phyloP scores from a whole-genome alignment of 441 rosid species.

The Capsella rubella region DNA sequence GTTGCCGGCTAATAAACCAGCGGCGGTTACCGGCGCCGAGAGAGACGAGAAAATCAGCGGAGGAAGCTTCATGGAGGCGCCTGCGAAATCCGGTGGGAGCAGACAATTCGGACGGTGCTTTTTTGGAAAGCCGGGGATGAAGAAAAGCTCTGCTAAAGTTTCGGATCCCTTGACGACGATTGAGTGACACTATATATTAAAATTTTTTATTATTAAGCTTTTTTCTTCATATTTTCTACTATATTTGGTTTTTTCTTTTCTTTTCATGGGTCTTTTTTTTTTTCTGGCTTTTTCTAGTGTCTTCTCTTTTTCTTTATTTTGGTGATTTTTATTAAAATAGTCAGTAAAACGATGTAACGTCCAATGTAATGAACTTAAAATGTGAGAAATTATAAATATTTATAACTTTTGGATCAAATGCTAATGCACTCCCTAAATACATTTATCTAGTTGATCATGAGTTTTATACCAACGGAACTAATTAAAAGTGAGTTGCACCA shows the following conservation, averaged over 20 bases:
- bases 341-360: constrained; percentile 24
- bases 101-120: constrained; percentile 42
- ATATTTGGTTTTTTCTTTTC: not conserved
- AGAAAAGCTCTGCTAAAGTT: constrained; percentile 48
- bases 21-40: not conserved
- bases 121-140: constrained; percentile 27
- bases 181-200: constrained; percentile 2
- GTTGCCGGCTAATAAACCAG: constrained; percentile 26
- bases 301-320: constrained; percentile 11
- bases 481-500: no score
- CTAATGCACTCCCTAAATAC: no score
- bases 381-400: constrained; percentile 13
- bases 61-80: constrained; percentile 24
- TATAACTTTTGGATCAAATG: not conserved
- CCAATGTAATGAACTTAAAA: constrained; percentile 3
- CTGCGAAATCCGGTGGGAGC: constrained; percentile 30
- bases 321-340: constrained; percentile 12
- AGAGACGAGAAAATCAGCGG: constrained; percentile 29
- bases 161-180: constrained; percentile 40
- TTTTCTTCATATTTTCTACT: not conserved
- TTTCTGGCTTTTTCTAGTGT: constrained; percentile 1
- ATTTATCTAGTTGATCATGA: no score
- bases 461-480: no score
- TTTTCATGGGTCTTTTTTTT: not conserved
- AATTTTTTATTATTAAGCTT: no score